Percentiles rank a stretch among this genome's conserved stretches.
Evolutionary conservation across 768 basidiomycete species (phyloP).

Genomic region (Sporobolomyces roseus): DNA sequence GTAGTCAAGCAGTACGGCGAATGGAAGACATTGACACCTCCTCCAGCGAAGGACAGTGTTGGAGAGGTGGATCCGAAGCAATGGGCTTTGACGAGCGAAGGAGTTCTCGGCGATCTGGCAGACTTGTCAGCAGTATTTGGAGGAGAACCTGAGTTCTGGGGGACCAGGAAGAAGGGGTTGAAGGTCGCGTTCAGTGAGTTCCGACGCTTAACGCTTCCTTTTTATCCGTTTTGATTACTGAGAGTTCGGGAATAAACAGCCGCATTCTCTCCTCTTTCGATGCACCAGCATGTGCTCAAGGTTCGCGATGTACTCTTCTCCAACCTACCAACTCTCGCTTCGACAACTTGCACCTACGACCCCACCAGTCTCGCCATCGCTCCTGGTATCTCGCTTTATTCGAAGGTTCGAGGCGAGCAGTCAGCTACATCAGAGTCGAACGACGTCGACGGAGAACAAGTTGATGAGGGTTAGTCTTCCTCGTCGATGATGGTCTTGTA

Average conservation of each 20-base stretch:
- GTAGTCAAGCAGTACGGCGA: slow-evolving; percentile 41
- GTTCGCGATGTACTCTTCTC: slow-evolving; percentile 49
- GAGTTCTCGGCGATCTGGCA: slow-evolving; percentile 49
- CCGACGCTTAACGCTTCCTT: neutral
- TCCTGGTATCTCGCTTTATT: slow-evolving; percentile 36
- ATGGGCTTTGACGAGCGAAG: slow-evolving; percentile 36
- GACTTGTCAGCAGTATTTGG: slow-evolving; percentile 52
- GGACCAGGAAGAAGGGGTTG: slow-evolving; percentile 46
- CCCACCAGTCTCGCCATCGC: slow-evolving; percentile 39
- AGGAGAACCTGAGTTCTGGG: slow-evolving; percentile 37
- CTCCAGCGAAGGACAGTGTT: slow-evolving; percentile 41
- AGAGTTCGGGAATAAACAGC: slow-evolving; percentile 42
- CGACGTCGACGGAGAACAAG: slow-evolving; percentile 21
- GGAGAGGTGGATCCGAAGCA: slow-evolving; percentile 44
- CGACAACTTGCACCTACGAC: slow-evolving; percentile 41
- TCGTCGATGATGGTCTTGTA: neutral
- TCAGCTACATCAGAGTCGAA: neutral
- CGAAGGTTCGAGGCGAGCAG: slow-evolving; percentile 15
- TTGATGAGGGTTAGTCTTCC: slow-evolving; percentile 31
- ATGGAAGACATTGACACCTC: slow-evolving; percentile 45
- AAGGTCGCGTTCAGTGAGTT: slow-evolving; percentile 50
- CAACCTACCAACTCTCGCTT: slow-evolving; percentile 33
- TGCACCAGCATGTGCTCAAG: slow-evolving; percentile 51
- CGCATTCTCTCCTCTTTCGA: slow-evolving; percentile 50
- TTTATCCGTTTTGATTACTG: too few species aligned